A percentile compares a stretch with the other conserved stretches of the same genome.
Conservation (phyloP, 768 basidiomycete genomes). For the Tephrocybe rancida region DNA sequence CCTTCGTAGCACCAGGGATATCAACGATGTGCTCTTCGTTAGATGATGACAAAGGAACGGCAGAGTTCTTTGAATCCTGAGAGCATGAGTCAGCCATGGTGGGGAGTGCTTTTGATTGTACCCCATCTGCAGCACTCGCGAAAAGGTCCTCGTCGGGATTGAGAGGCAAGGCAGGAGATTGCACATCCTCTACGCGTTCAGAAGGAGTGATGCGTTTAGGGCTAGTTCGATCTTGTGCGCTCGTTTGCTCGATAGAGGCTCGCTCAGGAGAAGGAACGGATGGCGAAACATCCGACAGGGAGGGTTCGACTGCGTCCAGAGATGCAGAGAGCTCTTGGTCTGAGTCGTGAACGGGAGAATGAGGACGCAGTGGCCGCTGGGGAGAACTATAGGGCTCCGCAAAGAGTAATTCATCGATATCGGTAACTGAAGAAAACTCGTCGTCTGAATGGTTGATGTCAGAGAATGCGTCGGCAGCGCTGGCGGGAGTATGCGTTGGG, state of each 20-base stretch:
- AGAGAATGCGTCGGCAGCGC: not conserved
- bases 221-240: too few relatives aligned
- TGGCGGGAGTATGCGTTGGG: not conserved
- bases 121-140: too few relatives aligned
- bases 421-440: not conserved
- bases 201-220: too few relatives aligned
- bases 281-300: not conserved
- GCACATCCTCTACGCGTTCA: too few relatives aligned
- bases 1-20: not conserved
- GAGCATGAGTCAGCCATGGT: too few relatives aligned
- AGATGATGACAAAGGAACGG: too few relatives aligned
- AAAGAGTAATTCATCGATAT: constrained; percentile 6
- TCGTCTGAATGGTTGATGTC: not conserved
- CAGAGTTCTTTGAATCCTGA: too few relatives aligned
- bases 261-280: not conserved
- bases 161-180: too few relatives aligned
- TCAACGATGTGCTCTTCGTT: not conserved
- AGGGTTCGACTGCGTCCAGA: too few relatives aligned
- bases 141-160: too few relatives aligned
- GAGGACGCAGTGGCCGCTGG: not conserved
- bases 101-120: too few relatives aligned
- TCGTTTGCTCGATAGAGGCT: not conserved
- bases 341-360: not conserved
- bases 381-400: constrained; percentile 4
- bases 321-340: not conserved